These are phyloP conservation scores for Boletus tylopilopsis DNA, from an alignment of 768 basidiomycete genomes.

Conservation along the genomic window DNA sequence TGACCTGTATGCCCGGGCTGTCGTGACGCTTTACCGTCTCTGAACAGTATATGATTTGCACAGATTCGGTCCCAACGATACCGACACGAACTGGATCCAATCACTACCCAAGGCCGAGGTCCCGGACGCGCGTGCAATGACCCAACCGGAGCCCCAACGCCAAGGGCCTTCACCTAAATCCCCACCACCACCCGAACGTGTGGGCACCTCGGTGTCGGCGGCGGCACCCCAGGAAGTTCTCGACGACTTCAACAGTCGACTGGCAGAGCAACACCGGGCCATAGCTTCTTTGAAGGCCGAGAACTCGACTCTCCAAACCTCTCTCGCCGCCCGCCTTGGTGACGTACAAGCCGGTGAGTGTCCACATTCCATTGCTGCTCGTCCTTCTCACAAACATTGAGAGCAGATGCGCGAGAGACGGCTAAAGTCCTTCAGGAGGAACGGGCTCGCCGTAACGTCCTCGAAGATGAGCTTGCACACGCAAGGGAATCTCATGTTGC, in stretches of 20 bases:
- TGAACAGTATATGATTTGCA: slow-evolving; percentile 12
- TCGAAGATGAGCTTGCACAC: slow-evolving; percentile 21
- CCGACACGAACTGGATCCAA: slow-evolving; percentile 54
- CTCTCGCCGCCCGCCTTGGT: slow-evolving; percentile 29
- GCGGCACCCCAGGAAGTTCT: no score
- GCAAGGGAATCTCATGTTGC: slow-evolving; percentile 6
- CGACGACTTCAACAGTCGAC: slow-evolving; percentile 12
- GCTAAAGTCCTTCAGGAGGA: slow-evolving; percentile 18
- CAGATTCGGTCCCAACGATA: slow-evolving; percentile 45
- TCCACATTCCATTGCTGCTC: not conserved
- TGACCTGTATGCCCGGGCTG: slow-evolving; percentile 55
- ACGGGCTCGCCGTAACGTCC: slow-evolving; percentile 14
- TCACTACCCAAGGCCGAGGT: slow-evolving; percentile 48
- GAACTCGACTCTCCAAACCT: slow-evolving; percentile 24
- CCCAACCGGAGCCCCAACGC: slow-evolving; percentile 32
- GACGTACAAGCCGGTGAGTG: slow-evolving; percentile 31
- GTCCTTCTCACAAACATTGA: not conserved
- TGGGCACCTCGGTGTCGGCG: slow-evolving; percentile 1
- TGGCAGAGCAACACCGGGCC: slow-evolving; percentile 18
- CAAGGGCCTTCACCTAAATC: slow-evolving; percentile 15
- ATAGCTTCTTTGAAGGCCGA: slow-evolving; percentile 24
- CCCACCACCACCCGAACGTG: slow-evolving; percentile 13
- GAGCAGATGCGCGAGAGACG: slow-evolving; percentile 16
- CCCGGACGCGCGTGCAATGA: slow-evolving; percentile 26
- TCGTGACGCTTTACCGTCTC: not conserved